Percentiles rank a stretch among this genome's conserved stretches.
phyloP scores from a whole-genome alignment of 441 rosid species.

The Theobroma grandiflorum region DNA sequence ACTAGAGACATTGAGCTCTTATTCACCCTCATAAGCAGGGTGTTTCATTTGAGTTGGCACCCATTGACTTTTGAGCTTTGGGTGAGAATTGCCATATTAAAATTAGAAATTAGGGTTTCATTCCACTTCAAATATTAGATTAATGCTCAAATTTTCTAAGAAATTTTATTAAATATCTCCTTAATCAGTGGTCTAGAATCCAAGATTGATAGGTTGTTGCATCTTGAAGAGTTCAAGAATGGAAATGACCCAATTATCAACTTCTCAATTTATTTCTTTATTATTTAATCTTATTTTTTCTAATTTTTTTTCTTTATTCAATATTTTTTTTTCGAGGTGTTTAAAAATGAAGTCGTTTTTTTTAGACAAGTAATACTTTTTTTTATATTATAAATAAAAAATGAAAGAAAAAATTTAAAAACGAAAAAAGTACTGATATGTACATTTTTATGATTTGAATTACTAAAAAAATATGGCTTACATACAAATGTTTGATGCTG shows the following conservation, averaged over 20 bases:
- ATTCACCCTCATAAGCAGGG: conserved; percentile 6
- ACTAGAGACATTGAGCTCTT: conserved; percentile 18
- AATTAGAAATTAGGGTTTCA: background rate
- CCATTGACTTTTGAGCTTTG: conserved; percentile 28
- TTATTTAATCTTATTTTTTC: too few species aligned
- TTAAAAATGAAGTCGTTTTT: too few species aligned
- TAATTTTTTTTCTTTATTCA: background rate
- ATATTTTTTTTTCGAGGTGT: too few species aligned
- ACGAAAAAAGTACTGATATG: background rate
- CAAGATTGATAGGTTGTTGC: background rate
- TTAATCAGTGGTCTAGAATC: background rate
- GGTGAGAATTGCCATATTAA: background rate
- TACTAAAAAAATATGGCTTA: background rate
- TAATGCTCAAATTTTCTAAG: background rate
- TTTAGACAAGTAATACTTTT: too few species aligned
- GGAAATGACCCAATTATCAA: background rate
- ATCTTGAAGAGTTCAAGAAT: background rate
- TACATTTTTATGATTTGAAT: too few species aligned
- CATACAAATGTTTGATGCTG: background rate
- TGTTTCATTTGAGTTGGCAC: background rate
- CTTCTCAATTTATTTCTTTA: too few species aligned
- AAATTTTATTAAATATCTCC: background rate
- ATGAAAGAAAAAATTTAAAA: too few species aligned
- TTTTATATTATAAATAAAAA: too few species aligned
- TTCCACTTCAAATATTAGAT: background rate